Evolutionary conservation across 177 flowering plant genomes (phyloP), one percentile per base, ranked within the genome.

Genomic region (Tripterygium wilfordii): DNA sequence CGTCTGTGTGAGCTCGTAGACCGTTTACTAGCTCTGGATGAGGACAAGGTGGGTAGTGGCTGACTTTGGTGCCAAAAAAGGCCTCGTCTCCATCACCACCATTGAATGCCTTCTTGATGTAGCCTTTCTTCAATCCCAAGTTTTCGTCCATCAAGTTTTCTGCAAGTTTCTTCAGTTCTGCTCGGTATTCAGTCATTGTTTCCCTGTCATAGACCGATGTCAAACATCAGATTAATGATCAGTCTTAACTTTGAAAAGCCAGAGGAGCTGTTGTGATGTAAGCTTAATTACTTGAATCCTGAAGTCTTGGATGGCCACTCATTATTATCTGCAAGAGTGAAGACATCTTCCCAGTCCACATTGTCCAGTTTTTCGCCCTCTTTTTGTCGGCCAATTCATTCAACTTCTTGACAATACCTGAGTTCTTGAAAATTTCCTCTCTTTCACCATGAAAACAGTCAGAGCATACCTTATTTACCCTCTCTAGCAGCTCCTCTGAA

Each of bases 11-110:
- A 23, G 98, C 86, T 39, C 98, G 66, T 7, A 91, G 85, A 10
- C 88, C 96, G 13, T 54, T 70, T 32, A 85, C 82, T 5, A 53
- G 56, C 19, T 88, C 88, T 0, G 98, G 95, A 15, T 63, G 68
- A 1, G 88, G 84, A 43, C 92, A 88, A 1, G 95, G 95, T 2
- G 98, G 96, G 60, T 85, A 91, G 64, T 91, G 89, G 71, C 92
- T 81, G 21, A 91, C 92, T 53, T 91, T 91, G 61, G 98, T 91
- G 20, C 98, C 96, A 17, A 83, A 91, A 54, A 83, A 79, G 49
- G 89, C 83, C 3, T 30, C 45, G 18, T 69, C 54, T 21, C 42
- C 72, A 5, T 62, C 77, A 5, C 68, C 73, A 1, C 69, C 75
- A 22, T 68, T 70, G 71, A 91, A 85, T 0, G 80, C 79, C 19